These are phyloP conservation scores for Whalleya microplaca DNA, from an alignment of 2,329 filamentous ascomycete species.

Conservation along the genomic window DNA sequence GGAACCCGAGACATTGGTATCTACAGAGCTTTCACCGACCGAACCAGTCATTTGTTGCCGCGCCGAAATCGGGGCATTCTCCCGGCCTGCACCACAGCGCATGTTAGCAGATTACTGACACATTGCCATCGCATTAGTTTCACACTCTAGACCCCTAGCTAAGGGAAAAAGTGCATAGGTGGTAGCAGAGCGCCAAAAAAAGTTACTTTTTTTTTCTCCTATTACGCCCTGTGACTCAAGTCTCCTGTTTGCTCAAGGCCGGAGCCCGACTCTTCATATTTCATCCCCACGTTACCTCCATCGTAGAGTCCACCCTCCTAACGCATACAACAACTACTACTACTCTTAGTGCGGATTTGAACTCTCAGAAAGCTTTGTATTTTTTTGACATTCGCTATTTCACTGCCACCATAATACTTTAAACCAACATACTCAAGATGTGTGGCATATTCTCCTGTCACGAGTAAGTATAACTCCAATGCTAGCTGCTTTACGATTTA, in stretches of 20 bases:
- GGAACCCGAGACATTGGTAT: neutral
- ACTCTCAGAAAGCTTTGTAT: neutral
- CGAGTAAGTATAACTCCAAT: constrained; percentile 61
- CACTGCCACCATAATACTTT: constrained; percentile 5
- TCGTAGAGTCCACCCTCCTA: neutral
- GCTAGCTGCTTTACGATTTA: constrained; percentile 6
- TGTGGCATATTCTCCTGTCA: constrained; percentile 98
- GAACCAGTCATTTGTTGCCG: neutral
- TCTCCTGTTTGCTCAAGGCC: neutral
- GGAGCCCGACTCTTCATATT: neutral
- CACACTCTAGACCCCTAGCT: neutral
- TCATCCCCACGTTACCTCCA: neutral
- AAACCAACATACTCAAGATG: constrained; percentile 62
- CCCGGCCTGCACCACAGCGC: neutral
- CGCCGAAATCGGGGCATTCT: neutral
- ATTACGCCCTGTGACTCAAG: neutral
- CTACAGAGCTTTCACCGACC: neutral
- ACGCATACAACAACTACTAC: too few species aligned
- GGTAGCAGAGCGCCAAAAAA: neutral
- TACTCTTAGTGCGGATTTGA: neutral
- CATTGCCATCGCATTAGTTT: neutral
- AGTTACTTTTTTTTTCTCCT: neutral
- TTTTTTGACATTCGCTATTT: neutral
- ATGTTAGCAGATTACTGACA: neutral
- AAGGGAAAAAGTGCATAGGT: neutral